Percentiles rank a stretch among this genome's conserved stretches.
Conservation (phyloP, 495 filamentous ascomycete genomes). For the Neurospora sp. region DNA sequence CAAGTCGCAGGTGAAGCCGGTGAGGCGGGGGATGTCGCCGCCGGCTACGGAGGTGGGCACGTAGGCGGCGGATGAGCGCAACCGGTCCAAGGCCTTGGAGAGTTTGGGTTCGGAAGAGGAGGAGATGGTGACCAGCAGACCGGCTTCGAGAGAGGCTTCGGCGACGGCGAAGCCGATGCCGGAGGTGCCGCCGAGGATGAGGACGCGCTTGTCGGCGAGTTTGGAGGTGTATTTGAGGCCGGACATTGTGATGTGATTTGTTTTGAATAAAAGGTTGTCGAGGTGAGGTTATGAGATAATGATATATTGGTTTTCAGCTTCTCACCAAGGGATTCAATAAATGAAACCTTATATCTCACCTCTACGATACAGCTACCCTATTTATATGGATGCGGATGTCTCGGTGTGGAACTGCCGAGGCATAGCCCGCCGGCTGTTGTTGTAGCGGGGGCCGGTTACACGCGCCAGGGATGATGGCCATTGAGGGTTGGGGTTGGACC, state of each 20-base stretch:
- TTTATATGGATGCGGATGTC: not conserved
- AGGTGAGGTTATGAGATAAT: not conserved
- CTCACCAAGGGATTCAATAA: not conserved
- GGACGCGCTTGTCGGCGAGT: slow-evolving; percentile 29
- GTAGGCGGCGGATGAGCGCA: slow-evolving; percentile 23
- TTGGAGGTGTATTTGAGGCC: slow-evolving; percentile 17
- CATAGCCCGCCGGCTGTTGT: too few relatives aligned
- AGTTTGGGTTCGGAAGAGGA: slow-evolving; percentile 37
- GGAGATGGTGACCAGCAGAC: slow-evolving; percentile 41
- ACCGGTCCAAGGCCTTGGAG: slow-evolving; percentile 23
- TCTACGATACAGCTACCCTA: not conserved
- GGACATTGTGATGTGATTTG: not conserved
- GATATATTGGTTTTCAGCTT: not conserved
- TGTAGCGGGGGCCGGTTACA: not conserved
- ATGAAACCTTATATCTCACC: not conserved
- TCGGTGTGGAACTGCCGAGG: too few relatives aligned
- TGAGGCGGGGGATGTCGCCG: not conserved
- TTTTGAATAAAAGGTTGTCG: not conserved
- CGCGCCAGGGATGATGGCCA: not conserved
- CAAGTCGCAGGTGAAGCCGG: slow-evolving; percentile 43
- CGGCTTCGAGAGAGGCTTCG: slow-evolving; percentile 36
- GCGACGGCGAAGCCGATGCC: slow-evolving; percentile 50
- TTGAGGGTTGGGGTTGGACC: not conserved
- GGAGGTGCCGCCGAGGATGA: slow-evolving; percentile 44
- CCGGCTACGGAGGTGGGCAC: slow-evolving; percentile 5